phyloP scores from a whole-genome alignment of 1,284 basidiomycete species.

The Ganoderma sinense region DNA sequence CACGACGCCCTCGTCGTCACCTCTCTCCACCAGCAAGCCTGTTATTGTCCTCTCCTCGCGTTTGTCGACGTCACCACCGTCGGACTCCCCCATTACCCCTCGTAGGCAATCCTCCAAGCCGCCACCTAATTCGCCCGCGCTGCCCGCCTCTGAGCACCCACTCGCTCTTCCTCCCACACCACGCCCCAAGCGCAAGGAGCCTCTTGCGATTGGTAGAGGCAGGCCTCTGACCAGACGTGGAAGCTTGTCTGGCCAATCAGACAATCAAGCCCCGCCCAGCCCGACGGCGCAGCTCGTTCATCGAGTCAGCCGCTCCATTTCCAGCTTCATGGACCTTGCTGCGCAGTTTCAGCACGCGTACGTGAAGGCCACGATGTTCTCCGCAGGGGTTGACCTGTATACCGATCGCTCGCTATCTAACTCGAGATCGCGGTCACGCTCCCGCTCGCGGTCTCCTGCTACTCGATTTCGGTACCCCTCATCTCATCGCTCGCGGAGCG shows the following conservation, averaged over 20 bases:
- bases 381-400: slow-evolving; percentile 41
- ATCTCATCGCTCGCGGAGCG: slow-evolving; percentile 16
- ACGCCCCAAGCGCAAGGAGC: slow-evolving; percentile 17
- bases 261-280: slow-evolving; percentile 18
- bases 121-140: slow-evolving; percentile 14
- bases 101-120: slow-evolving; percentile 21
- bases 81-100: slow-evolving; percentile 15
- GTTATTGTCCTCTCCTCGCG: slow-evolving; percentile 36
- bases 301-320: slow-evolving; percentile 51
- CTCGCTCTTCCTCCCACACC: slow-evolving; percentile 22
- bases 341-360: slow-evolving; percentile 65
- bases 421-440: slow-evolving; percentile 25
- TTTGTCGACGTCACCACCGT: slow-evolving; percentile 26
- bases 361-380: slow-evolving; percentile 58
- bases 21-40: slow-evolving; percentile 44
- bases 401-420: slow-evolving; percentile 1
- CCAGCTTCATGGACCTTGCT: slow-evolving; percentile 57
- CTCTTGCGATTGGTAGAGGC: slow-evolving; percentile 36
- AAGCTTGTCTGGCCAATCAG: slow-evolving; percentile 11
- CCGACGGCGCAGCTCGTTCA: slow-evolving; percentile 34
- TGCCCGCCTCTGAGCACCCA: slow-evolving; percentile 28
- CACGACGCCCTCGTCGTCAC: slow-evolving; percentile 47
- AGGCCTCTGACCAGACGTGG: slow-evolving; percentile 20
- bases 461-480: slow-evolving; percentile 21
- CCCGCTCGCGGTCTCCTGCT: slow-evolving; percentile 29